These are phyloP conservation scores for Fraxinus sp. DNA, from an alignment of 305 asterid genomes.

Conservation along the genomic window DNA sequence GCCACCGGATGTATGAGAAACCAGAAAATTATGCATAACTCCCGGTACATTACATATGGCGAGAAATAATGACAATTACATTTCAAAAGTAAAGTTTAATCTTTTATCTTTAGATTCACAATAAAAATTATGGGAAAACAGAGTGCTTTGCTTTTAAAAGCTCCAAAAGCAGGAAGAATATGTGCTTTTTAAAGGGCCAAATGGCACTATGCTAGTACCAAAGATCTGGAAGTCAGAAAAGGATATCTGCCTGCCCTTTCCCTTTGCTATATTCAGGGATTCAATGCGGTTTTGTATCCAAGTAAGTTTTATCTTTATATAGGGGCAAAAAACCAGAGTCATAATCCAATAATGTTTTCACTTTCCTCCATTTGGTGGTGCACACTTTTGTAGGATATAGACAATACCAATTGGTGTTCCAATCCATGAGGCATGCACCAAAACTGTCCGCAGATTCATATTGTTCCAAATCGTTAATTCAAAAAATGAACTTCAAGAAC, in stretches of 20 bases:
- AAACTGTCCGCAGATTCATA: neutral
- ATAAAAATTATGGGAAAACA: neutral
- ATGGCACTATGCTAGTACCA: neutral
- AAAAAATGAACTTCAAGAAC: neutral
- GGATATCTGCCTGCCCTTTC: neutral
- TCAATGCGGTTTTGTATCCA: neutral
- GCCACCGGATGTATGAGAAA: neutral
- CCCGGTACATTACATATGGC: slow-evolving; percentile 3
- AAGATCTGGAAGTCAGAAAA: neutral
- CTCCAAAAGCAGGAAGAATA: slow-evolving; percentile 4
- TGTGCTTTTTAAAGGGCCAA: slow-evolving; percentile 3
- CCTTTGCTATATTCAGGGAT: neutral
- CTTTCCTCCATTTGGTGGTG: neutral
- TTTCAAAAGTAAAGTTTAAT: slow-evolving; percentile 10
- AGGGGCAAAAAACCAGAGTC: neutral
- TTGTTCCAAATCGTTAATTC: slow-evolving; percentile 2
- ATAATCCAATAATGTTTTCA: neutral
- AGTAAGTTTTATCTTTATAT: neutral
- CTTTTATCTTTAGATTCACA: neutral
- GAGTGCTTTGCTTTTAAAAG: slow-evolving; percentile 1
- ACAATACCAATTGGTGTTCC: neutral
- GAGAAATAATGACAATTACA: slow-evolving; percentile 11
- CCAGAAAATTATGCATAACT: neutral
- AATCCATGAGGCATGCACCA: neutral
- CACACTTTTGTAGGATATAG: neutral